A percentile compares a stretch with the other conserved stretches of the same genome.
phyloP scores from a whole-genome alignment of 768 basidiomycete genomes.

The Lanmaoa pseudosensibilis region DNA sequence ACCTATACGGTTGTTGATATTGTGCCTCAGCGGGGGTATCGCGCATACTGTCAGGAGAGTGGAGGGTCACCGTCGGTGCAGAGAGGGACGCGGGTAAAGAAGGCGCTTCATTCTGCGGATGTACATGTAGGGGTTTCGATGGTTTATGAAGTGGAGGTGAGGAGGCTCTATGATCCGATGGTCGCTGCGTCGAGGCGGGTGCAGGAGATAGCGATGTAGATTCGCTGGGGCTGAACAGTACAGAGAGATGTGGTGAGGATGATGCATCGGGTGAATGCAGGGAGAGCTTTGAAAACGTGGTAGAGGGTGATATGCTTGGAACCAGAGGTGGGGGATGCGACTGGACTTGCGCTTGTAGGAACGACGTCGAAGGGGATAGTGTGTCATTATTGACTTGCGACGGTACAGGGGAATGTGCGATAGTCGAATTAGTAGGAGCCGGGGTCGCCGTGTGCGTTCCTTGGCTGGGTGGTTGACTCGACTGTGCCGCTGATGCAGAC shows the following conservation, averaged over 20 bases:
- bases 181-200: not conserved
- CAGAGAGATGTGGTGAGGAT: conserved; percentile 10
- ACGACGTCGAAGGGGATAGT: conserved; percentile 1
- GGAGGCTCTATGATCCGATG: not conserved
- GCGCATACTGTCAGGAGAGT: conserved; percentile 15
- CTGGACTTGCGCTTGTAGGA: not conserved
- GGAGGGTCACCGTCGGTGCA: conserved; percentile 4
- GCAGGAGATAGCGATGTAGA: not conserved
- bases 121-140: conserved; percentile 30
- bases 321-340: not conserved
- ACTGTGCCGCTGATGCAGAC: not conserved
- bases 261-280: conserved; percentile 38
- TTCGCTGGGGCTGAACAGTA: conserved; percentile 11
- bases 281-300: conserved; percentile 54
- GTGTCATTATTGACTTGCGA: not conserved
- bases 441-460: not conserved
- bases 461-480: conserved; percentile 10
- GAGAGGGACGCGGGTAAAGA: conserved; percentile 4
- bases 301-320: conserved; percentile 42
- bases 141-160: conserved; percentile 21
- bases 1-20: conserved; percentile 16
- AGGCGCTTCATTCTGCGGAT: conserved; percentile 22
- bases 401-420: not conserved
- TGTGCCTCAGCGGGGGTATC: conserved; percentile 28
- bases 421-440: not conserved